Base-by-base conservation (phyloP, 192 early-diverging fungal genomes). In the Hyaloraphidium curvatum region DNA sequence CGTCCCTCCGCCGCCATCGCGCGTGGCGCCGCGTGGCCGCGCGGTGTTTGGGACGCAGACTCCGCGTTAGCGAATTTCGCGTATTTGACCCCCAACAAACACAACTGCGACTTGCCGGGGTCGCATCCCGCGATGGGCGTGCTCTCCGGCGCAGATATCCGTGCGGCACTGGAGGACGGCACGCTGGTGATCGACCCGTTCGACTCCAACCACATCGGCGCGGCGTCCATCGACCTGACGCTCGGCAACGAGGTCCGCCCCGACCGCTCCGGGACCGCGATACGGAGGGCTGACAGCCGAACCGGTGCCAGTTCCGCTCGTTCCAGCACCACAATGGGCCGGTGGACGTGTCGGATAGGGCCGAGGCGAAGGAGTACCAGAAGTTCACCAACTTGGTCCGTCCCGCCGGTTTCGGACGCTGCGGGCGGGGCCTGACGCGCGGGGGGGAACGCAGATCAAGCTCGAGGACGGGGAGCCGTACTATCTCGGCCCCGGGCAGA, bases 401-500 rank as follows among this genome's bases (percentile, higher is more conserved):
- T 11, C 14, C 43, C 7, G 35, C 35, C 17, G 35, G 35, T 37
- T 11, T 37, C 11, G 35, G 35, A 37, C 35, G 35, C 17, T 11
- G 35, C 17, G 11, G 11, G 35, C 35, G 35, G 35, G 11, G 11
- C 35, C 35, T n/a, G n/a, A 7, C 33, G 33, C n/a, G n/a, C 33
- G n/a, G n/a, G 7, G 33, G n/a, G n/a, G 17, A 11, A 21, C 23
- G 7, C 43, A 48, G 43, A 48, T 25, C 14, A 5, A 48, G 23
- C 43, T 48, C 7, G 25, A 48, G 17, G 43, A 48, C 43, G 43
- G 43, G 7, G 43, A 48, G 25, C 43, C 43, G 7, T 48, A 48
- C 43, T 48, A 22, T 25, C 19, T 48, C 7, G 43, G 43, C 5
- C 43, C 43, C 43, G 25, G 25, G 17, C 43, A 48, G 19, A 48